Conservation (phyloP, 1,284 basidiomycete genomes). For the Vanrija humicola region DNA sequence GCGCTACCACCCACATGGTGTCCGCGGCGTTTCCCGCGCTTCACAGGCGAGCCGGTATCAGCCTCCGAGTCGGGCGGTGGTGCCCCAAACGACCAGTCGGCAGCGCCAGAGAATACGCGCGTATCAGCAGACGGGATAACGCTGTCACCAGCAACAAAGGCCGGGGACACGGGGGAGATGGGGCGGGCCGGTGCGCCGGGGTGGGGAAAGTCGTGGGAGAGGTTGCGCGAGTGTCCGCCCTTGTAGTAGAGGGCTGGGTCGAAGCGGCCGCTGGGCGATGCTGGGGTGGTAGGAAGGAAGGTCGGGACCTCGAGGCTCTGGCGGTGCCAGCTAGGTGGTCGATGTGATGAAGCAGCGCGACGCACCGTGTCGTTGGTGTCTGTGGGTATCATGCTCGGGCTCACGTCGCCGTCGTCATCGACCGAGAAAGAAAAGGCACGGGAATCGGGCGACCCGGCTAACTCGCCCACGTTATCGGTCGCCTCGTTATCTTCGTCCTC, state of each 20-base stretch:
- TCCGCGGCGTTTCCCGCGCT: constrained; percentile 58
- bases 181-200: constrained; percentile 55
- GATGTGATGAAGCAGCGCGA: background rate
- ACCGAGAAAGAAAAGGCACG: background rate
- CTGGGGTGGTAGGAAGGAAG: background rate
- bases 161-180: constrained; percentile 11
- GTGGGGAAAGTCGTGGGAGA: constrained; percentile 84
- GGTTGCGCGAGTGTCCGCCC: constrained; percentile 76
- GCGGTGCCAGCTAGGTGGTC: constrained; percentile 9
- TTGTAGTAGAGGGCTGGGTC: constrained; percentile 34
- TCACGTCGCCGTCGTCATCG: background rate
- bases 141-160: constrained; percentile 20
- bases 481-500: background rate
- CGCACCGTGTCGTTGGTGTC: background rate
- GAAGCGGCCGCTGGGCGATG: constrained; percentile 10
- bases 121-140: constrained; percentile 21
- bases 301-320: constrained; percentile 7
- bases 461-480: constrained; percentile 3
- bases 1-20: constrained; percentile 58
- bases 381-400: background rate
- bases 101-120: constrained; percentile 28
- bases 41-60: constrained; percentile 13
- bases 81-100: constrained; percentile 30
- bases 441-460: background rate
- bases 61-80: constrained; percentile 13